Evolutionary conservation across 441 rosid genomes (phyloP).

Genomic region (Euphorbia neoarborescens): DNA sequence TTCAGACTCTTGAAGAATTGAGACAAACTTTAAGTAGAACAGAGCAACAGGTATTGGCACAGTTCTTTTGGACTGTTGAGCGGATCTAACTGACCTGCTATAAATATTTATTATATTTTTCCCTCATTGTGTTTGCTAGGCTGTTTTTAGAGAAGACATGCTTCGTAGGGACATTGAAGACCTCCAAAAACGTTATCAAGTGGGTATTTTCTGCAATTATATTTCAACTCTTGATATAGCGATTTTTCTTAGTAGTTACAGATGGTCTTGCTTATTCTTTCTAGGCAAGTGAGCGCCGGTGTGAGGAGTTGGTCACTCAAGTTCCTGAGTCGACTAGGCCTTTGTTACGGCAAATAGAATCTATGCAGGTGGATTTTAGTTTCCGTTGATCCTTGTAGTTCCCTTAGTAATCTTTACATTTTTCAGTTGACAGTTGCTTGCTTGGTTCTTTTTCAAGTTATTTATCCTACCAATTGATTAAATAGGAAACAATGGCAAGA

Average conservation of each 20-base stretch:
- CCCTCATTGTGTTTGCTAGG: slow-evolving; percentile 38
- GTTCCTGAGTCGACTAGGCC: slow-evolving; percentile 99
- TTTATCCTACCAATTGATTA: slow-evolving; percentile 22
- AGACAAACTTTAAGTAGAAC: slow-evolving; percentile 85
- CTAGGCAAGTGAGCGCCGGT: slow-evolving; percentile 95
- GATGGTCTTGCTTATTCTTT: slow-evolving; percentile 8
- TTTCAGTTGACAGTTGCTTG: slow-evolving; percentile 13
- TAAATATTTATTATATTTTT: slow-evolving; percentile 11
- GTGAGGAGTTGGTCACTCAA: slow-evolving; percentile 92
- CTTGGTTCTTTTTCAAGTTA: slow-evolving; percentile 10
- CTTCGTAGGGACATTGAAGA: slow-evolving; percentile 72
- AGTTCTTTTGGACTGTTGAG: slow-evolving; percentile 16
- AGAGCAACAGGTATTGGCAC: slow-evolving; percentile 77
- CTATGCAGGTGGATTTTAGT: slow-evolving; percentile 66
- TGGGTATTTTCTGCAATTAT: slow-evolving; percentile 23
- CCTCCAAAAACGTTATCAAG: slow-evolving; percentile 90
- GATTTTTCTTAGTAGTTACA: slow-evolving; percentile 10
- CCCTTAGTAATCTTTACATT: slow-evolving; percentile 11
- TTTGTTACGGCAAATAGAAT: slow-evolving; percentile 92
- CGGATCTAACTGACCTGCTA: slow-evolving; percentile 15
- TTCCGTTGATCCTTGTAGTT: slow-evolving; percentile 13
- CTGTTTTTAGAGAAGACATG: slow-evolving; percentile 71
- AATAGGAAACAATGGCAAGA: slow-evolving; percentile 81
- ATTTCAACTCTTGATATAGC: slow-evolving; percentile 9
- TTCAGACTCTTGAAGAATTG: slow-evolving; percentile 84